Evolutionary conservation across 805 yeast species (phyloP), one percentile per base, ranked within the genome.

Genomic region (Ogataea henricii): DNA sequence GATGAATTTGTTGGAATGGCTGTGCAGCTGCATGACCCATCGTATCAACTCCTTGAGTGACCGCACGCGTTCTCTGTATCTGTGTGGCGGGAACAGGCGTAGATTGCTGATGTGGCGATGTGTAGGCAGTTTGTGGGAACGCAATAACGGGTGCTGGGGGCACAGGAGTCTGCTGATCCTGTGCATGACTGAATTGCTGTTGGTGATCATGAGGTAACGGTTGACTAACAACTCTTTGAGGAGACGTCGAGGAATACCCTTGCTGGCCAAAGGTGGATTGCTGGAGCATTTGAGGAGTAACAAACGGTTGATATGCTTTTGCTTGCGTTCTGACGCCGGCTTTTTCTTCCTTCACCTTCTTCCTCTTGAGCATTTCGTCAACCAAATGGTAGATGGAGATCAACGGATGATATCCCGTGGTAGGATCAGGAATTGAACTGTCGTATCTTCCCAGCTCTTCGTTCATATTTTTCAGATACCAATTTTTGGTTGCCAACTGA

Each of bases 381-480:
- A 90, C 96, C 54, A 94, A 74, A 61, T 81, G 85, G 64, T 94
- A 94, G 32, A 92, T 85, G 6, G 96, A 89, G 10, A 92, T 70
- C 53, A 91, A 73, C 0, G 99, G 98, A 67, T 91, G 96, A 65
- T 79, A 91, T 1, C 91, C 92, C 45, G 78, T 74, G 0, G 96
- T 87, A 13, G 98, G 97, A 66, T 89, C 94, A 1, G 81, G 77
- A 16, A 75, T 62, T 10, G 54, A 47, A 16, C 51, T 46, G 47
- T 64, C 62, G 48, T 58, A 66, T 14, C 33, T 35, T 13, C 35
- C 44, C 39, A 54, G 42, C 23, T 52, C 56, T 6, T 62, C 69
- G 65, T 34, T 66, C 65, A 51, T 69, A 54, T 18, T 76, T 29
- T 69, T 57, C 43, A 70, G 71, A 56, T 76, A 72, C 95, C 95